Base-by-base conservation (phyloP, 805 yeast species). In the Ogataea methanolica region DNA sequence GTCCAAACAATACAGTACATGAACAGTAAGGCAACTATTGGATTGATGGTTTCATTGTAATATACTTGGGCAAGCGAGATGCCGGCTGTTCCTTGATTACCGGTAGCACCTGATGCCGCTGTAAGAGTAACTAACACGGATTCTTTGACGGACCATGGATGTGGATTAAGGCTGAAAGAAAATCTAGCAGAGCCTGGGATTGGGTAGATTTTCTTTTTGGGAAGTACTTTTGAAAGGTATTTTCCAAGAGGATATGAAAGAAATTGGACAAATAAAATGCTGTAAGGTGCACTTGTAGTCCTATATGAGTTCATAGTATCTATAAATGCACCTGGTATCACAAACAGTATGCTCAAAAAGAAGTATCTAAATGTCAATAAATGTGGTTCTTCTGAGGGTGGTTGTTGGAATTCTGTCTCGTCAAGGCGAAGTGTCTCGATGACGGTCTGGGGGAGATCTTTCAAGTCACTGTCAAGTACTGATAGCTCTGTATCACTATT, bases 121-220 rank as follows among this genome's bases (percentile, higher is more conserved):
- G 80, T 72, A 31, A 76, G 65, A 8, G 80, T 73, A 35, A 79
- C 69, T 66, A 82, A 47, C 33, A 78, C 74, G 8, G 80, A 70
- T 54, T 78, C 82, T 48, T 77, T 76, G 39, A 78, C 70, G 5
- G 78, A 63, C 81, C 81, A 78, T 0, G 82, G 81, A 2, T 80
- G 77, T 0, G 83, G 82, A 48, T 78, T 77, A 43, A 74, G 54
- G 45, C 65, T 64, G 51, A 75, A 69, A 8, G 43, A 49, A 6
- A 66, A 23, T 23, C 21, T 42, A 14, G n/a, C 4, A 16, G 15
- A 8, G 5, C 46, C 42, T 4, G 42, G 38, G 16, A 39, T 34
- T 7, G 36, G 22, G 17, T 16, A 8, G 14, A 44, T 39, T 6
- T 57, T 44, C 44, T 57, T 63, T 9, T 55, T 44, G 0, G 82